These are phyloP conservation scores for Inonotus hispidus DNA, from an alignment of 1,284 basidiomycete genomes.

Conservation along the genomic window DNA sequence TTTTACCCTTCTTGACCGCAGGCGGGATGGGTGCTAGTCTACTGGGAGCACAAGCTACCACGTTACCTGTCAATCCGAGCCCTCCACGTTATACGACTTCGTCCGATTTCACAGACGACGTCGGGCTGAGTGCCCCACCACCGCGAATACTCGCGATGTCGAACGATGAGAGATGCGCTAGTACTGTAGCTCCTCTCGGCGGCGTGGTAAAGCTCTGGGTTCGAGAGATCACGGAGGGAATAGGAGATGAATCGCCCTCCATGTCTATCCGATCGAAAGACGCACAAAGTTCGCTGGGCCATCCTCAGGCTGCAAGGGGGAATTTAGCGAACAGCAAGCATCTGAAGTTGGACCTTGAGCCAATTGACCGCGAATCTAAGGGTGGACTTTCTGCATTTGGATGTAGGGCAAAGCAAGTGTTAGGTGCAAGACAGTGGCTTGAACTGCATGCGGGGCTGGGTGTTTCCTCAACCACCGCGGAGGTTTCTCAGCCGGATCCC, in stretches of 20 bases:
- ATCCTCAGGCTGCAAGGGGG: background rate
- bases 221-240: conserved; percentile 37
- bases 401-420: background rate
- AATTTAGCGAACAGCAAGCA: background rate
- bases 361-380: conserved; percentile 1
- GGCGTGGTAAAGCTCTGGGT: conserved; percentile 58
- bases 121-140: background rate
- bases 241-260: background rate
- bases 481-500: background rate
- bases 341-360: background rate
- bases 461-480: background rate
- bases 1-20: background rate
- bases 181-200: conserved; percentile 48
- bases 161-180: conserved; percentile 36
- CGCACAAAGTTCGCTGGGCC: background rate
- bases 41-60: background rate
- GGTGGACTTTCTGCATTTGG: background rate
- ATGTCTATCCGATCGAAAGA: background rate
- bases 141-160: conserved; percentile 21
- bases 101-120: background rate
- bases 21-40: background rate
- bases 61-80: background rate
- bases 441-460: background rate
- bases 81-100: no score
- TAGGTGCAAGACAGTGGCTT: background rate